Base-by-base conservation (phyloP, 441 rosid species). In the Metrosideros polymorpha region DNA sequence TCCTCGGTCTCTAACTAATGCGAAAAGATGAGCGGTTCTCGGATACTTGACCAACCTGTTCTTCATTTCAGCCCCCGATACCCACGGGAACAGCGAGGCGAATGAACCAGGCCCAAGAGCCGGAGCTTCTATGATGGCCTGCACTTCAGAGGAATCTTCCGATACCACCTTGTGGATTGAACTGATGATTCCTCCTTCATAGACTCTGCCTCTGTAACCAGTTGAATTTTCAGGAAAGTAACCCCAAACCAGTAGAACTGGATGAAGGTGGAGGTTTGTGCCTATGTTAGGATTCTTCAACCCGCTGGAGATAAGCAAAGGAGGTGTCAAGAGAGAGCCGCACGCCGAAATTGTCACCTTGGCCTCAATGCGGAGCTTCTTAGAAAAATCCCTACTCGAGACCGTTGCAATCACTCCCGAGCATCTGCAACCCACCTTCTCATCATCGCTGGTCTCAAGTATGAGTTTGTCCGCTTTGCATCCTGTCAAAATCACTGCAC, bases 111-210 rank as follows among this genome's bases (percentile, higher is more conserved):
- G 99, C 49, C 95, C 98, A 24, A 98, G 14, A 47, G 87, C 86
- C 4, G 99, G 97, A 66, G 98, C 95, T 91, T 96, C 98, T 54
- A 97, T 91, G 51, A 97, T 91, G 79, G 98, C 98, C 84, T 88
- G 89, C 15, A 91, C 49, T 75, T 75, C 89, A 42, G 89, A 30
- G 87, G 24, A 91, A 87, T 83, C 93, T 86, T 59, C 35, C 66
- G 89, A 86, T 92, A 91, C 14, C 83, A 96, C 93, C 84, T 92
- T 94, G 55, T 96, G 94, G 29, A 92, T 85, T 30, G 98, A 93
- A 83, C 98, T 96, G 88, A 98, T 95, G 75, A 98, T 98, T 66
- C 99, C 99, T 6, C 99, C 99, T 85, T 98, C 98, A 47, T 89
- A 88, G 3, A 84, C 32, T 84, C 89, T 96, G 12, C 99, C 98